Percentiles rank a stretch among this genome's conserved stretches.
These are phyloP conservation scores for Fusarium oligoseptatum DNA, from an alignment of 2,329 filamentous ascomycete genomes.

Conservation along the genomic window DNA sequence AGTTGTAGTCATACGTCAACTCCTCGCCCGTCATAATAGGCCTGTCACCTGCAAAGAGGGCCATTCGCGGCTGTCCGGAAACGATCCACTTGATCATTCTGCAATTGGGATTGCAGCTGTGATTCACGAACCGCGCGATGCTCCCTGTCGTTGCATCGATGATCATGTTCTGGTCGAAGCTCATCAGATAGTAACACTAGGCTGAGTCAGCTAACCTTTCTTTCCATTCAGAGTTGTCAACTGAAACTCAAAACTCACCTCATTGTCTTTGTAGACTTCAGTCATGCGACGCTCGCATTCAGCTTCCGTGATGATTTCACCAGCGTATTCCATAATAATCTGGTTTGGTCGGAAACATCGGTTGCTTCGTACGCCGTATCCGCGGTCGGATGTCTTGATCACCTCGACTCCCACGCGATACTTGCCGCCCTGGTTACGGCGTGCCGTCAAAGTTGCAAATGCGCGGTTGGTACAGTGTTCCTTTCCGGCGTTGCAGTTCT, in stretches of 20 bases:
- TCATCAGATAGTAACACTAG: slow-evolving; percentile 99
- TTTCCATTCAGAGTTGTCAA: slow-evolving; percentile 9
- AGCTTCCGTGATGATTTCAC: slow-evolving; percentile 95
- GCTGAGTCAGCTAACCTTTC: slow-evolving; percentile 20
- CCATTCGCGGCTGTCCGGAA: slow-evolving; percentile 93
- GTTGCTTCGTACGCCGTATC: slow-evolving; percentile 92
- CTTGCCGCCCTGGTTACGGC: slow-evolving; percentile 82
- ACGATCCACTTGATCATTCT: slow-evolving; percentile 99
- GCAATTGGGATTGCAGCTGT: slow-evolving; percentile 96
- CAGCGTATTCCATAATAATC: slow-evolving; percentile 98
- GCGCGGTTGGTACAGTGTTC: slow-evolving; percentile 85
- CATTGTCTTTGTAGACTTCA: slow-evolving; percentile 91
- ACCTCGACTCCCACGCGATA: slow-evolving; percentile 96
- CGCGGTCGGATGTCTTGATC: slow-evolving; percentile 88
- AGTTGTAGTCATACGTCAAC: slow-evolving; percentile 92
- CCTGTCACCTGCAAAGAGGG: slow-evolving; percentile 89
- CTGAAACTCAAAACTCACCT: slow-evolving; percentile 68
- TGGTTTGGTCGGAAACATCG: slow-evolving; percentile 88
- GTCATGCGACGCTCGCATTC: slow-evolving; percentile 96
- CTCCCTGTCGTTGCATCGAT: slow-evolving; percentile 97
- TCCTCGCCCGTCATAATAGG: slow-evolving; percentile 96
- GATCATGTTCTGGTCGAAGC: slow-evolving; percentile 98
- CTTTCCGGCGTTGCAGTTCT: slow-evolving; percentile 86
- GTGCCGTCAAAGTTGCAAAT: slow-evolving; percentile 83
- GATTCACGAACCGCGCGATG: slow-evolving; percentile 97